Conservation (phyloP, 345 rosid species). For the Zanthoxylum bungeanum region DNA sequence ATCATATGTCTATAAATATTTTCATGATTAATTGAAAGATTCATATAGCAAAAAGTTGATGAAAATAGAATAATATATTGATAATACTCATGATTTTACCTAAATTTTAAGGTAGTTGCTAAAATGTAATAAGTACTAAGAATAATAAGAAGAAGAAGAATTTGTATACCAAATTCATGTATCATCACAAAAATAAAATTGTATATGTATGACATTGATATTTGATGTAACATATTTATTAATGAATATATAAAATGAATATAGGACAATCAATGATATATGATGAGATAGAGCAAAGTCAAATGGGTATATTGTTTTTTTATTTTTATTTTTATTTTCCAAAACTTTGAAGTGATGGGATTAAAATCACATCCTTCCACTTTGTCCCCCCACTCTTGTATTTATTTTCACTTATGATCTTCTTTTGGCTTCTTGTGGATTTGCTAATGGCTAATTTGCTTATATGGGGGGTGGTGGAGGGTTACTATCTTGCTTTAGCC, state of each 20-base stretch:
- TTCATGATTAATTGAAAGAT: too few relatives aligned
- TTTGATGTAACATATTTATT: neutral
- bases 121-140: too few relatives aligned
- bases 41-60: too few relatives aligned
- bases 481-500: conserved; percentile 38
- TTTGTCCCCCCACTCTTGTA: conserved; percentile 65
- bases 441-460: conserved; percentile 5
- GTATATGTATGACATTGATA: conserved; percentile 10
- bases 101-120: too few relatives aligned
- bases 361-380: conserved; percentile 94
- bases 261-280: conserved; percentile 47
- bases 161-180: neutral
- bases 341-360: conserved; percentile 72
- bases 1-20: too few relatives aligned
- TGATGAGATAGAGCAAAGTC: conserved; percentile 54
- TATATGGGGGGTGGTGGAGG: conserved; percentile 18
- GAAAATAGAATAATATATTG: too few relatives aligned
- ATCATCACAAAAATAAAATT: neutral
- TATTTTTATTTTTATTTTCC: conserved; percentile 13
- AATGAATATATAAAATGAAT: neutral
- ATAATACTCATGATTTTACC: neutral
- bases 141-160: neutral
- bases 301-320: conserved; percentile 39
- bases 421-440: neutral
- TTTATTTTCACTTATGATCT: neutral